phyloP scores from a whole-genome alignment of 495 filamentous ascomycete genomes.

The Lentithecium fluviatile region DNA sequence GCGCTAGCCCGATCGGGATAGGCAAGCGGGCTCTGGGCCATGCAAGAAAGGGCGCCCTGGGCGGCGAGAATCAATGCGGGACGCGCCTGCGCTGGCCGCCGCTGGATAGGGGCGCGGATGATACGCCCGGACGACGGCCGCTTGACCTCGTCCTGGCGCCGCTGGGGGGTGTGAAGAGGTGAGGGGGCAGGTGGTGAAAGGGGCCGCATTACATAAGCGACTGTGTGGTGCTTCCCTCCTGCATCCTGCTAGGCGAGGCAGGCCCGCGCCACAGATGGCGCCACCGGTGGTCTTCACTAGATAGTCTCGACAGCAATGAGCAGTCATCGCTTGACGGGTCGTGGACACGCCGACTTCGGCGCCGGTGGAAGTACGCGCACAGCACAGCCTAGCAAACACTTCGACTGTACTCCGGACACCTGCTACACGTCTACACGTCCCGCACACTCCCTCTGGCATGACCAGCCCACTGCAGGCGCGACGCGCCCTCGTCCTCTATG shows the following conservation, averaged over 20 bases:
- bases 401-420: too few species aligned
- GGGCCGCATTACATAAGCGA: neutral
- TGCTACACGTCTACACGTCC: too few species aligned
- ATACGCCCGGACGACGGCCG: neutral
- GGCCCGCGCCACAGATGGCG: too few species aligned
- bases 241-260: too few species aligned
- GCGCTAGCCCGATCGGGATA: conserved; percentile 16
- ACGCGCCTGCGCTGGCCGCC: conserved; percentile 4
- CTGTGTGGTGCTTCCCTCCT: neutral
- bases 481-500: conserved; percentile 81
- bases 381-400: too few species aligned
- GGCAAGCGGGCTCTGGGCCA: conserved; percentile 15
- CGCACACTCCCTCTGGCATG: too few species aligned
- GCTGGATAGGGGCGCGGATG: neutral
- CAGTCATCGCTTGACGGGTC: too few species aligned
- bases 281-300: too few species aligned
- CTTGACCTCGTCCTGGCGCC: too few species aligned
- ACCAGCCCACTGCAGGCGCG: conserved; percentile 37
- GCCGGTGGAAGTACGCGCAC: too few species aligned
- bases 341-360: neutral
- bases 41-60: conserved; percentile 8
- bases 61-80: neutral
- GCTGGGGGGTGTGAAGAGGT: too few species aligned
- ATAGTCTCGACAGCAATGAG: too few species aligned
- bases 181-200: neutral